Base-by-base conservation (phyloP, 495 filamentous ascomycete genomes). In the Sordaria brevicollis region DNA sequence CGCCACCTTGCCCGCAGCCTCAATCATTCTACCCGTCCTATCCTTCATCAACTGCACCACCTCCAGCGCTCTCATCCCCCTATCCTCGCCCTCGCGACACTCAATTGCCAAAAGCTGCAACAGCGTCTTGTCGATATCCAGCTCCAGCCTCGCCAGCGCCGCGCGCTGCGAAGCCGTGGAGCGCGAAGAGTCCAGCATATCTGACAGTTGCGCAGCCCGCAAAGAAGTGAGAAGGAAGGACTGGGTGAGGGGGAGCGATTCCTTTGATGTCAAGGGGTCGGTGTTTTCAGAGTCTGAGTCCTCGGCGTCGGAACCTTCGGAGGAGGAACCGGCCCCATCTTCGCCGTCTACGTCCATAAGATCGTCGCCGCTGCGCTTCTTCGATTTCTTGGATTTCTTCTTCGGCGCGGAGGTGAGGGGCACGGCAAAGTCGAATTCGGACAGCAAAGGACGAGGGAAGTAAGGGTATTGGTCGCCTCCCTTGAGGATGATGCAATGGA, bases 401-500 rank as follows among this genome's bases (percentile, higher is more conserved):
- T 79, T 75, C 4, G 72, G 71, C 15, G 81, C 80, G 3, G 85
- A 87, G 6, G 89, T 87, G 43, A 97, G 81, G 1, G 95, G 95
- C 29, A 98, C 87, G 62, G 89, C 85, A 82, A 99, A 96, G 43
- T 94, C 93, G 75, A 98, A 98, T 79, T 99, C 95, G 70, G 88
- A 92, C 39, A 99, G 90, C 49, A 97, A 81, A 0, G 95, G 93
- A 5, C 93, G 90, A 1, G 95, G 95, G 82, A 97, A 98, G 83
- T 97, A 97, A 4, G 95, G 95, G 77, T 97, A 88, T 76, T 90
- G 86, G 75, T 99, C 96, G 13, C 90, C 91, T 68, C 95, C 95
- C 76, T 99, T 98, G 73, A 99, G 90, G 73, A 99, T 98, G 79
- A 98, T 97, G 80, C 96, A 98, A 82, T 98, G 94, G 79, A 99